Percentiles rank a stretch among this genome's conserved stretches.
Evolutionary conservation across 305 asterid species (phyloP).

Genomic region (Solanum chacoense): DNA sequence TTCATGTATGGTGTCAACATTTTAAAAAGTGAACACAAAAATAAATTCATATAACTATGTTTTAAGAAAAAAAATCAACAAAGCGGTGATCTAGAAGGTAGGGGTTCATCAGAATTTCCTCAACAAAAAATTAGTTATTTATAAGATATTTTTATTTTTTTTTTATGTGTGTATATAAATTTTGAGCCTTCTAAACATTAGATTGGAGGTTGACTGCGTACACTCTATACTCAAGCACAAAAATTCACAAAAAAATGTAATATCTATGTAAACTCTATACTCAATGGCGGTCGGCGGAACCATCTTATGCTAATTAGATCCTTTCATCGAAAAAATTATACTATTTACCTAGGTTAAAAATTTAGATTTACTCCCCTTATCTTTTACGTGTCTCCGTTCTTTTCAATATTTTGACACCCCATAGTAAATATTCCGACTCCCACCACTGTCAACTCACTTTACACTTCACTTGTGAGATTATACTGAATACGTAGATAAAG

Average conservation of each 20-base stretch:
- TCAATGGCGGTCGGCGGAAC: not conserved
- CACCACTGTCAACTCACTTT: not conserved
- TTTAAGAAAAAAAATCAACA: not conserved
- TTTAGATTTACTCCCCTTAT: not conserved
- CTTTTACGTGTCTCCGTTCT: not conserved
- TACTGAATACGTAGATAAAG: not conserved
- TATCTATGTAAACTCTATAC: not conserved
- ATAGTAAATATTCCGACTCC: not conserved
- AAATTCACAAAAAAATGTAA: not conserved
- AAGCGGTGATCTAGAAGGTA: not conserved
- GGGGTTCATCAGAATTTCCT: not conserved
- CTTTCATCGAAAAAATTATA: not conserved
- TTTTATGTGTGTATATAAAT: not conserved
- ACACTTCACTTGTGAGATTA: not conserved
- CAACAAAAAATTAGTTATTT: no score
- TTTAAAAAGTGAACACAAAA: not conserved
- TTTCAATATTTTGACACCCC: not conserved
- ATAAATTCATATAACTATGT: not conserved
- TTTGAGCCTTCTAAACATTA: no score
- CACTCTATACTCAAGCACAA: not conserved
- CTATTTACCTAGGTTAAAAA: not conserved
- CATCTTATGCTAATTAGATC: not conserved
- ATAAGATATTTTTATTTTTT: no score
- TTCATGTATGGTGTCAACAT: no score
- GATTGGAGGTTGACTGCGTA: not conserved